These are phyloP conservation scores for Capsicum baccatum DNA, from an alignment of 257 asterid genomes.

Conservation along the genomic window DNA sequence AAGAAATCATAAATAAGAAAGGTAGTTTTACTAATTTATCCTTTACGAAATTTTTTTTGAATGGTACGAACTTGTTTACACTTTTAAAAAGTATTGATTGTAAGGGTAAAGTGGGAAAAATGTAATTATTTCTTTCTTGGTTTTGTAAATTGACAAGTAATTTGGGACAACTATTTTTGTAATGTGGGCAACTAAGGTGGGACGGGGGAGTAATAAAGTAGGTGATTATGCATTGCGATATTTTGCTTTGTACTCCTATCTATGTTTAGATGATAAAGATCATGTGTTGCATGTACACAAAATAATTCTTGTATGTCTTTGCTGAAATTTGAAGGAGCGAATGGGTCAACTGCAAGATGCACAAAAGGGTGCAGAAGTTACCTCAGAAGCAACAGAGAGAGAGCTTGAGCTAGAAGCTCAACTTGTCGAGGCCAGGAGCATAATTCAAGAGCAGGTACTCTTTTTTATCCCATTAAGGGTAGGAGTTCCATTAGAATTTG, in stretches of 20 bases:
- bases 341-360: conserved; percentile 95
- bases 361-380: conserved; percentile 79
- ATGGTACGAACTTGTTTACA: too few species aligned
- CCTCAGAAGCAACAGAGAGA: conserved; percentile 93
- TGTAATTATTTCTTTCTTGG: too few species aligned
- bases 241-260: not conserved
- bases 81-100: too few species aligned
- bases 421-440: conserved; percentile 98
- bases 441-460: conserved; percentile 95
- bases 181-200: too few species aligned
- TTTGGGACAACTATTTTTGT: too few species aligned
- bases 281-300: not conserved
- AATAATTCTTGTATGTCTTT: not conserved
- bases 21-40: too few species aligned
- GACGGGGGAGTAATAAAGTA: conserved; percentile 1
- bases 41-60: too few species aligned
- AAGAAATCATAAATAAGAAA: too few species aligned
- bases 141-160: too few species aligned
- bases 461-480: conserved; percentile 23
- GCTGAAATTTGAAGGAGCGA: conserved; percentile 71
- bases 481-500: conserved; percentile 19
- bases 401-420: conserved; percentile 99
- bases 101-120: too few species aligned
- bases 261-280: conserved; percentile 9
- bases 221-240: not conserved